Evolutionary conservation across 164 flowering plant species (phyloP).

Genomic region (Echeveria elegans): DNA sequence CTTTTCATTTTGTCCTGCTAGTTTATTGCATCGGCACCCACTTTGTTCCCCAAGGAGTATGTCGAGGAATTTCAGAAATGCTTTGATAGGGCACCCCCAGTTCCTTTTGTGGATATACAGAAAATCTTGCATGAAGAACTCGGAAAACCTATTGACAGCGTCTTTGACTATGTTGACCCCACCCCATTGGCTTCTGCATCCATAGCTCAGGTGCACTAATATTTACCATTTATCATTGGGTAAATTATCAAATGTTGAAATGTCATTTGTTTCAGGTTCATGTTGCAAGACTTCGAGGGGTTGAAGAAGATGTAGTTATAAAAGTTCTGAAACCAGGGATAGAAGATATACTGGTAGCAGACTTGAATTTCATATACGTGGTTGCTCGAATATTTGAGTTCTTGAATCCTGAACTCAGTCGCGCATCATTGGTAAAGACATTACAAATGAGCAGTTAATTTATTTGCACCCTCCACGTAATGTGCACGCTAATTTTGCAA

Average conservation of each 20-base stretch:
- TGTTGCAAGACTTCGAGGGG: conserved; percentile 76
- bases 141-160: conserved; percentile 70
- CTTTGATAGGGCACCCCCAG: conserved; percentile 78
- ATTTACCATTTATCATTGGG: background rate
- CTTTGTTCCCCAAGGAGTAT: conserved; percentile 83
- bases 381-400: conserved; percentile 90
- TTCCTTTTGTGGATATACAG: conserved; percentile 77
- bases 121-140: conserved; percentile 59
- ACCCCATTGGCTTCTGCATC: conserved; percentile 98
- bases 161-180: conserved; percentile 84
- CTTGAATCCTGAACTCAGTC: conserved; percentile 76
- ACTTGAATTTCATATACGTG: conserved; percentile 78
- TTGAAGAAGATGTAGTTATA: conserved; percentile 77
- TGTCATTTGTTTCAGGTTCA: conserved; percentile 54
- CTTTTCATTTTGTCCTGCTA: conserved; percentile 14
- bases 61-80: conserved; percentile 88
- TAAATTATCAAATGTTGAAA: conserved; percentile 1
- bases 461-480: background rate
- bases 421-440: conserved; percentile 70
- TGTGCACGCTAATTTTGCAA: background rate
- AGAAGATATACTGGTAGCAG: conserved; percentile 82
- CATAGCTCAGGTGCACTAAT: conserved; percentile 68
- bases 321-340: conserved; percentile 96
- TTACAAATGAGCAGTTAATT: background rate
- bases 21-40: conserved; percentile 96